phyloP scores from a whole-genome alignment of 23 red algal species.

The Agarophyton chilense region DNA sequence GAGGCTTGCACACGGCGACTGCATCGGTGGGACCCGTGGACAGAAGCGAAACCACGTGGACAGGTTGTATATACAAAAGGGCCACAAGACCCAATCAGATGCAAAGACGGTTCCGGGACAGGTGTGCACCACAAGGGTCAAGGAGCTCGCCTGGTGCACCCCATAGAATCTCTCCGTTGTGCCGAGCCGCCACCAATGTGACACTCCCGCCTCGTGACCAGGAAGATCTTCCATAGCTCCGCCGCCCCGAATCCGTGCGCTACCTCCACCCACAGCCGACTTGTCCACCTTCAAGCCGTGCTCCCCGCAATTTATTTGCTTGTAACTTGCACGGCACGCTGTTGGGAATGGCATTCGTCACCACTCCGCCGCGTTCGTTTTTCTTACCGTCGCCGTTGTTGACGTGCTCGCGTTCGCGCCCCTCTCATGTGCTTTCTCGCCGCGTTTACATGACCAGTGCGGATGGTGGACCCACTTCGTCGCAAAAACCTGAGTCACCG shows the following conservation, averaged over 20 bases:
- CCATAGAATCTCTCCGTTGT: too few species aligned
- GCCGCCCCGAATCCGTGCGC: background rate
- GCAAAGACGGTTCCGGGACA: background rate
- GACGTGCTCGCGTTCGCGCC: background rate
- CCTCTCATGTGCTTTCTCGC: background rate
- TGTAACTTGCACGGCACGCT: background rate
- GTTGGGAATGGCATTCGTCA: slow-evolving; percentile 6
- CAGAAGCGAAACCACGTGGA: too few species aligned
- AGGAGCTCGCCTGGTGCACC: background rate
- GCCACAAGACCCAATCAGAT: slow-evolving; percentile 2
- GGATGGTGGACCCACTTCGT: background rate
- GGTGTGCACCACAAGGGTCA: background rate
- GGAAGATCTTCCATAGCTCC: background rate
- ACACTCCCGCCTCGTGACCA: too few species aligned
- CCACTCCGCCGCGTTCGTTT: background rate
- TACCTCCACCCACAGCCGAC: background rate
- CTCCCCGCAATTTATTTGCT: too few species aligned
- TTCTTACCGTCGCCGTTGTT: background rate
- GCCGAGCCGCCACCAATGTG: too few species aligned
- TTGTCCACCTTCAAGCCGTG: too few species aligned
- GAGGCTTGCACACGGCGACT: too few species aligned
- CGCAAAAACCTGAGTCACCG: background rate
- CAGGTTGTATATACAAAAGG: too few species aligned
- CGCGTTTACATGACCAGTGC: background rate
- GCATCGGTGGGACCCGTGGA: too few species aligned